A percentile compares a stretch with the other conserved stretches of the same genome.
Conservation (phyloP, 306 rosid genomes). For the Fragaria ananassa region DNA sequence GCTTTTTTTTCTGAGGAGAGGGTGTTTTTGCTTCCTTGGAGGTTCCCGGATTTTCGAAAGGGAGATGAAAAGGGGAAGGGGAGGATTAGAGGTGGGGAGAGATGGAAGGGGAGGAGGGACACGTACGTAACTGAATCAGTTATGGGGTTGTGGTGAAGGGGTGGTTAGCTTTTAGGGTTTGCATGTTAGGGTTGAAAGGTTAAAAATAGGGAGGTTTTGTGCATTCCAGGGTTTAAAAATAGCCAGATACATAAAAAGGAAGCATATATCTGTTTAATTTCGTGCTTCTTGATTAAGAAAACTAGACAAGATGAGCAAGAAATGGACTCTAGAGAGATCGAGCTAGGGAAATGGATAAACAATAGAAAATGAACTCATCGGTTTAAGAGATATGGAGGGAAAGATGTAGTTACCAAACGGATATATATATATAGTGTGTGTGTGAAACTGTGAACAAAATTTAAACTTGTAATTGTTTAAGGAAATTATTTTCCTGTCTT, state of each 20-base stretch:
- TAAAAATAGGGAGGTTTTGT: conserved; percentile 2
- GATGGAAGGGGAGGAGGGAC: conserved; percentile 35
- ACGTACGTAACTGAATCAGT: conserved; percentile 29
- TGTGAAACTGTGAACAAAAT: not conserved
- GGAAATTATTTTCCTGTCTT: no score
- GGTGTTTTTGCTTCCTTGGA: conserved; percentile 7
- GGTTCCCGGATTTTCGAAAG: conserved; percentile 25
- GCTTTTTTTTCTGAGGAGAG: not conserved
- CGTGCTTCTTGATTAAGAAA: no score
- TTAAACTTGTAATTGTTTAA: not conserved
- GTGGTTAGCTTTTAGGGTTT: not conserved
- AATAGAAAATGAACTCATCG: no score
- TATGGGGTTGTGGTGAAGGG: conserved; percentile 15
- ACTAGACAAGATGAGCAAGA: no score
- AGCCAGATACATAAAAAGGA: not conserved
- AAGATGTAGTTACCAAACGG: not conserved
- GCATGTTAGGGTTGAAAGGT: not conserved
- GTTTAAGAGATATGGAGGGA: not conserved
- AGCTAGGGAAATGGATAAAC: no score
- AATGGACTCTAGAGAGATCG: no score
- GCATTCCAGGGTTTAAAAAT: not conserved
- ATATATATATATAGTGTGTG: no score
- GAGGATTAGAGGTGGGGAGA: conserved; percentile 40
- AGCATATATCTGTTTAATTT: no score
- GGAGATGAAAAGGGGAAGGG: not conserved